Evolutionary conservation across 2,329 filamentous ascomycete genomes (phyloP), one percentile per base, ranked within the genome.

Genomic region (Penicillium sp.): DNA sequence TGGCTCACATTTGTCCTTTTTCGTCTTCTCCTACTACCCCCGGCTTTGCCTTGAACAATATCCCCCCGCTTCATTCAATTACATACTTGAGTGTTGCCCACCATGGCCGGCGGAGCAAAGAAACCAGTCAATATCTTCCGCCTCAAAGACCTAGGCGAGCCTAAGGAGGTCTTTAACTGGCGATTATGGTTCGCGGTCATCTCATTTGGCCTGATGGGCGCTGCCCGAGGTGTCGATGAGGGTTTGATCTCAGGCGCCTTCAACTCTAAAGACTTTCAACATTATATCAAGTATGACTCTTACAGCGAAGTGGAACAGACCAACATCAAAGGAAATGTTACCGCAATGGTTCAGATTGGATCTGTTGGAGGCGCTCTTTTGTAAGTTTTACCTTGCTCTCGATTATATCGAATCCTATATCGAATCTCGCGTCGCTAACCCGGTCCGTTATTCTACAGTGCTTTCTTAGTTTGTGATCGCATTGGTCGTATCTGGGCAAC

Each of bases 321-420:
- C 59, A 86, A 89, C 70, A 86, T 88, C 75, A 86, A 89, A 74
- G 86, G 83, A 64, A 92, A 92, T 72, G 88, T 92, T 54, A 88
- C 88, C 2, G 84, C 87, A 47, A 92, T 92, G 89, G 89, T 92
- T 0, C 89, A 92, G 73, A 85, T 92, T 66, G 89, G 89, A 25
- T 89, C 84, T 25, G 88, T 92, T 31, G 85, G 79, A 4, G 89
- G 89, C 43, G 87, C 88, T 31, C 78, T 90, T 33, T 80, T 87
- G 78, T 80, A 68, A 60, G 76, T 69, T 21, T 68, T 11, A 38
- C 5, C 13, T 40, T 29, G 21, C 1, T 19, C 9, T 10, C 33
- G 16, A n/a, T 31, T 33, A 33, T 13, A 13, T 33, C 5, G 31
- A 33, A 15, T 33, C 31, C 1, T 23, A 21, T 23, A 10, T 44